Base-by-base conservation (phyloP, 306 rosid genomes). In the Acacia confusa region DNA sequence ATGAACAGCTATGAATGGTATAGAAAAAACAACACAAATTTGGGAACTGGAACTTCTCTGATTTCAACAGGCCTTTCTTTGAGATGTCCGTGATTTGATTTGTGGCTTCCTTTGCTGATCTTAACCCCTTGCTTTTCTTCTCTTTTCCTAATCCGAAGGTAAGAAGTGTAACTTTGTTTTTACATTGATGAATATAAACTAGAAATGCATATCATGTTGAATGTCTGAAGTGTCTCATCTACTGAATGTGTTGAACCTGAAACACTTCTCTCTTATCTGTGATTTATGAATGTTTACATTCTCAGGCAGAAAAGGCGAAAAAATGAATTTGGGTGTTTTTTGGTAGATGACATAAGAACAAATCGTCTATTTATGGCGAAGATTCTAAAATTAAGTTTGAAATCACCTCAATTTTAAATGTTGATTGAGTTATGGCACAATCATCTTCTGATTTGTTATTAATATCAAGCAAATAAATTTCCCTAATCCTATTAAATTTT, bases 321-420 rank as follows among this genome's bases (percentile, higher is more conserved):
- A 9, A 38, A 9, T 0, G 27, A 66, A n/a, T n/a, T 4, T 68
- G 12, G 72, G 3, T 34, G 19, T 43, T 68, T 68, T 67, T 4
- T 3, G 7, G 67, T 25, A 41, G 72, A 25, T 63, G 43, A 76
- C 6, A 41, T 36, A 19, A 3, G 36, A 61, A 6, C 40, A 77
- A 67, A 80, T 80, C 72, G 44, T 71, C 20, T 53, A 80, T 4
- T 85, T 74, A 77, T 52, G 61, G 10, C 25, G 15, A 52, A 11
- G 83, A 84, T 84, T 68, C 70, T 69, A 44, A 72, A 38, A 76
- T 76, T 44, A 86, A 82, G 16, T 50, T 28, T 65, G 74, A 67
- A 20, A 84, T 61, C 86, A 76, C 58, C 70, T 74, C 53, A 38
- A 38, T 48, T 72, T 74, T 64, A 65, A 84, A 81, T 63, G 63